Evolutionary conservation across 1,284 basidiomycete genomes (phyloP), one percentile per base, ranked within the genome.

Genomic region (Apiotrichum sp.): DNA sequence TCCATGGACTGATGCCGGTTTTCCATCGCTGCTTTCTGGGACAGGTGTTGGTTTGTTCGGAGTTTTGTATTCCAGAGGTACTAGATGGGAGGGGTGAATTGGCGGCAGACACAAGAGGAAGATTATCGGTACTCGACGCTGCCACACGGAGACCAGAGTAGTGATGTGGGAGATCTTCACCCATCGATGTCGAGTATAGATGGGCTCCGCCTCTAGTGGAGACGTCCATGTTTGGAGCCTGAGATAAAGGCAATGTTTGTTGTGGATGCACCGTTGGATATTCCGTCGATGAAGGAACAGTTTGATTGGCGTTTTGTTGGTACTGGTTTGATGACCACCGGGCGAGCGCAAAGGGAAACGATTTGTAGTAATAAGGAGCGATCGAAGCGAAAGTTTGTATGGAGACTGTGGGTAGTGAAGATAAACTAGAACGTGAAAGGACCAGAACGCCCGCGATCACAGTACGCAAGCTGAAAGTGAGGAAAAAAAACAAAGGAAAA

Each of bases 1-100:
- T 16, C 47, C 48, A 39, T 9, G 14, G 36, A 16, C 22, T 40
- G 48, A 46, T 16, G 13, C 38, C 50, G 1, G 44, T 56, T 39
- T 16, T 42, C 55, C 55, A 56, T 9, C 49, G 36, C 45, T 56
- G 49, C 29, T 50, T 47, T 29, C 39, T 11, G 1, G 44, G 43
- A 6, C 36, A 45, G 14, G 34, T 35, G 10, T 14, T 46, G 22
- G 9, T 40, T 29, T 8, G 44, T 36, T 38, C 36, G 13, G 36
- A 38, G 36, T 13, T 38, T 13, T 38, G 22, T 22, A 22, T 22
- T 22, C 22, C 22, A 22, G 22, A 22, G 22, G 22, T 22, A 22
- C 22, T 22, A 22, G 22, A 22, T 22, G 22, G 22, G 22, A 22
- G 22, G 22, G 22, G 22, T 22, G 22, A 22, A 22, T 22, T 22